Conservation (phyloP, 1,139 yeast genomes). For the Suhomyces coccinellae region DNA sequence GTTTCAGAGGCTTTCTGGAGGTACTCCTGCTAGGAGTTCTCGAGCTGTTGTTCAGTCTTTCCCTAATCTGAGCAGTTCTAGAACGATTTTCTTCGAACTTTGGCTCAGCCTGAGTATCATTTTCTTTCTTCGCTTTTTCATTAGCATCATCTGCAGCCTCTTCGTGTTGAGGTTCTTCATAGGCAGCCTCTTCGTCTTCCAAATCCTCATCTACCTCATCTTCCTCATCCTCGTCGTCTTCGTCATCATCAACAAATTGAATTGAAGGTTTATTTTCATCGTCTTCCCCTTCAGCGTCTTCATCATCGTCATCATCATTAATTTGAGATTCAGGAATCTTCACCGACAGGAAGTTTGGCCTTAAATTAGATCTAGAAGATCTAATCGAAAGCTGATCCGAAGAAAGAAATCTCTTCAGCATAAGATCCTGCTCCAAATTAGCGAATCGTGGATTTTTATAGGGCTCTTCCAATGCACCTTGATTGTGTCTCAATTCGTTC, state of each 20-base stretch:
- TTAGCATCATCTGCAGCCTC: slow-evolving; percentile 17
- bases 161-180: slow-evolving; percentile 12
- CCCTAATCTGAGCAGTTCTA: neutral
- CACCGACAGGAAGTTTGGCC: slow-evolving; percentile 77
- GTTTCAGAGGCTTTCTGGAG: slow-evolving; percentile 4
- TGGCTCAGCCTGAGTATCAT: neutral
- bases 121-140: neutral
- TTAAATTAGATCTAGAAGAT: slow-evolving; percentile 39
- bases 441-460: slow-evolving; percentile 4
- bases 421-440: neutral
- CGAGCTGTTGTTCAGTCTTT: slow-evolving; percentile 1
- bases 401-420: slow-evolving; percentile 5
- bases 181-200: slow-evolving; percentile 11
- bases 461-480: neutral
- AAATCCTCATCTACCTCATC: slow-evolving; percentile 18
- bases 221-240: slow-evolving; percentile 15
- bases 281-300: slow-evolving; percentile 19
- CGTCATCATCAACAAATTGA: slow-evolving; percentile 28
- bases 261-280: slow-evolving; percentile 29
- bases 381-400: slow-evolving; percentile 30
- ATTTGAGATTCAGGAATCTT: slow-evolving; percentile 75
- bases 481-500: slow-evolving; percentile 4
- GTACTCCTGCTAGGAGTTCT: slow-evolving; percentile 2
- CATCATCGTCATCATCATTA: slow-evolving; percentile 61
- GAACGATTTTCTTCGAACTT: neutral